A percentile compares a stretch with the other conserved stretches of the same genome.
These are phyloP conservation scores for Chytriomyces hyalinus DNA, from an alignment of 192 early-diverging fungal genomes.

Conservation along the genomic window DNA sequence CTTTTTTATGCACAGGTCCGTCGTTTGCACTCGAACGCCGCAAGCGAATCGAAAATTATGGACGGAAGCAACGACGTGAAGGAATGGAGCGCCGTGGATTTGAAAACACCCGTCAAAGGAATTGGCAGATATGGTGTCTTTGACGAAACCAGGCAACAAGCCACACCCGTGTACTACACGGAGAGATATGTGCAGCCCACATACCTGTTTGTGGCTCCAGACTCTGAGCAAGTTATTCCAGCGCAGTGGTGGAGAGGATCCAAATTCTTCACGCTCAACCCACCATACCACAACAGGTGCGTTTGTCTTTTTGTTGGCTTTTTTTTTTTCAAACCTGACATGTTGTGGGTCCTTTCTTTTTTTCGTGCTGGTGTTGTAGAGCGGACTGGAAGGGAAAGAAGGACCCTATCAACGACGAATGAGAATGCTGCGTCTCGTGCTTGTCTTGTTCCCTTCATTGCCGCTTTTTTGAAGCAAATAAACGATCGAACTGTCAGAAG, in stretches of 20 bases:
- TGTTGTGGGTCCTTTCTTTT: no score
- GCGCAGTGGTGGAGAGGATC: slow-evolving; percentile 64
- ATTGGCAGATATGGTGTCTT: slow-evolving; percentile 47
- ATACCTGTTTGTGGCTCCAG: slow-evolving; percentile 70
- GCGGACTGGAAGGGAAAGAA: slow-evolving; percentile 38
- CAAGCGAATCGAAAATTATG: slow-evolving; percentile 86
- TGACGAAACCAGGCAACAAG: slow-evolving; percentile 69
- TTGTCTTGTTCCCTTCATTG: not conserved
- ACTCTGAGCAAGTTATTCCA: slow-evolving; percentile 37
- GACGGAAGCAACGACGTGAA: slow-evolving; percentile 61
- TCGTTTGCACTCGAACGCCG: slow-evolving; percentile 72
- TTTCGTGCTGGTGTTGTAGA: not conserved
- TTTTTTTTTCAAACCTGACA: no score
- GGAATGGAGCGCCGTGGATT: slow-evolving; percentile 49
- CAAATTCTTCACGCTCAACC: slow-evolving; percentile 56
- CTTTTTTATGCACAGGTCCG: slow-evolving; percentile 41
- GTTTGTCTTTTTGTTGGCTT: not conserved
- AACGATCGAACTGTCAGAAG: no score
- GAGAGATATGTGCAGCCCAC: slow-evolving; percentile 76
- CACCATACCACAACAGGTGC: slow-evolving; percentile 43
- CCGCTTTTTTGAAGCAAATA: not conserved
- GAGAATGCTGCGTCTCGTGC: not conserved
- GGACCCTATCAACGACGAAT: slow-evolving; percentile 37
- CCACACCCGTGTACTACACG: slow-evolving; percentile 89
- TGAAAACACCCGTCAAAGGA: slow-evolving; percentile 57